These are phyloP conservation scores for Croton laevigatus DNA, from an alignment of 441 rosid species.

Conservation along the genomic window DNA sequence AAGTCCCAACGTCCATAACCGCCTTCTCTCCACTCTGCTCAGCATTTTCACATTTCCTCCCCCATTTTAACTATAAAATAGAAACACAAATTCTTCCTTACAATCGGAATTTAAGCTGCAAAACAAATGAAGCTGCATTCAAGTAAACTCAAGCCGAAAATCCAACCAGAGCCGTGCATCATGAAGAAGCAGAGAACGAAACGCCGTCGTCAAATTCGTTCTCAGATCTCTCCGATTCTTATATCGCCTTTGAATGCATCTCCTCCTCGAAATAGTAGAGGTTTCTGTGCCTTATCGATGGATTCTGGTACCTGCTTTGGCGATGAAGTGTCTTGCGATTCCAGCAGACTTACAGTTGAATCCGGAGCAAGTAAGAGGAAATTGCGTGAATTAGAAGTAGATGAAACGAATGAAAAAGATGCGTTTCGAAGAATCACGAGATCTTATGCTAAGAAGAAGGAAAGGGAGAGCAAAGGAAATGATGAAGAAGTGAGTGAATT, in stretches of 20 bases:
- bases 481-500: slow-evolving; percentile 58
- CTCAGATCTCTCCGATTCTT: slow-evolving; percentile 44
- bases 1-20: slow-evolving; percentile 10
- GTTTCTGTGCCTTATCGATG: slow-evolving; percentile 30
- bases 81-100: slow-evolving; percentile 1
- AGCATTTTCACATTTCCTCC: not conserved
- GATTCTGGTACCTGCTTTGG: slow-evolving; percentile 38
- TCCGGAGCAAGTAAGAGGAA: slow-evolving; percentile 28
- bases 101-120: slow-evolving; percentile 12
- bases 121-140: slow-evolving; percentile 34
- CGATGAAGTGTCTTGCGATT: slow-evolving; percentile 50
- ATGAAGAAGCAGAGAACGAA: slow-evolving; percentile 64
- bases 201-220: slow-evolving; percentile 44
- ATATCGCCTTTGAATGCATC: not conserved
- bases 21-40: slow-evolving; percentile 9
- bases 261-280: slow-evolving; percentile 15
- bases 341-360: slow-evolving; percentile 42
- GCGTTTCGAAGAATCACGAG: slow-evolving; percentile 55
- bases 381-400: slow-evolving; percentile 20
- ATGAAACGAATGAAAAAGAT: slow-evolving; percentile 6
- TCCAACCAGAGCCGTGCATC: slow-evolving; percentile 27
- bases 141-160: slow-evolving; percentile 25
- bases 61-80: slow-evolving; percentile 7
- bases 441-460: slow-evolving; percentile 39
- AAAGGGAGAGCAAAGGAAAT: slow-evolving; percentile 20